Base-by-base conservation (phyloP, 805 yeast species). In the Starmerella floricola region DNA sequence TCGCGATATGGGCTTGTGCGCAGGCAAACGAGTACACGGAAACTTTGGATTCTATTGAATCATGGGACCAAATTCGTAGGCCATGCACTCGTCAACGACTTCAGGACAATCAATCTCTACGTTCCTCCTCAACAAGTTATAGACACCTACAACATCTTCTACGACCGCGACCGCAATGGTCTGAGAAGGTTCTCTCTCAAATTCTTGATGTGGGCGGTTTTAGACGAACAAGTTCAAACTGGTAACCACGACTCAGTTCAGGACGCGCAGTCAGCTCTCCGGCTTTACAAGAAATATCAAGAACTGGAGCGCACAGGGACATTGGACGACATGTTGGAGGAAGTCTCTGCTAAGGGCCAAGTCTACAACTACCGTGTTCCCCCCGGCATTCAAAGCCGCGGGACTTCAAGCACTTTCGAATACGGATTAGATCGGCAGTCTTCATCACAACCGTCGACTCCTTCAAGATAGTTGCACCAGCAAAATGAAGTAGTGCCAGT, bases 241-340 rank as follows among this genome's bases (percentile, higher is more conserved):
- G 94, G 91, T 2, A 88, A 88, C 56, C 99, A 91, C 61, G 97
- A 93, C 58, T 88, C 97, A 1, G 86, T 91, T 34, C 98, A 91
- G 56, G 99, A 91, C 64, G 96, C 99, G 0, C 65, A 69, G 43
- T 79, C 93, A 10, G 97, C 99, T 0, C 67, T 91, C 52, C 61
- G 73, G 34, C 63, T 91, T 28, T 93, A 83, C 63, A 73, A 74
- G 47, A 76, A 74, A 54, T 88, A 83, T 55, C 61, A 73, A 54
- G 78, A 79, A 49, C 66, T 88, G 49, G 64, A 66, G 39, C 68
- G 65, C 3, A 59, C 62, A 0, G 88, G 82, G 0, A 67, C 65
- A 23, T 72, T 88, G 44, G 83, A 80, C 33, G 62, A 59, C 3
- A 69, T 74, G 1, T 66, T 91, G 54, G 72, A 76, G 24, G 69